A percentile compares a stretch with the other conserved stretches of the same genome.
Conservation (phyloP, 2,329 filamentous ascomycete genomes). For the Stenocarpella maydis region DNA sequence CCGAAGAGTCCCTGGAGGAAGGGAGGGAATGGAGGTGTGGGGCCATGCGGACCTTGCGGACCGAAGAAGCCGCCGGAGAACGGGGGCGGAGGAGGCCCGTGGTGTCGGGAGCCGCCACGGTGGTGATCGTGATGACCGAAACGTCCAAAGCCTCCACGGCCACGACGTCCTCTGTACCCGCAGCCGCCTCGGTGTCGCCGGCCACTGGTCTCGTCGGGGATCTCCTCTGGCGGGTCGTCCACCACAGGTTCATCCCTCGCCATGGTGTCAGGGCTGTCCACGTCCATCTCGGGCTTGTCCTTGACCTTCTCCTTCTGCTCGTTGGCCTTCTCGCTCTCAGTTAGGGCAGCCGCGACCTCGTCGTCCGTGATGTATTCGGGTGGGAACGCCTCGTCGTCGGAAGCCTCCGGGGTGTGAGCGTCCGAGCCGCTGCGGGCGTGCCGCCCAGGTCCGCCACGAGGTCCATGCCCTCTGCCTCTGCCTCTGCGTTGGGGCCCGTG, state of each 20-base stretch:
- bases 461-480: conserved; percentile 11
- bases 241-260: conserved; percentile 38
- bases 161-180: conserved; percentile 36
- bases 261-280: conserved; percentile 45
- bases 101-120: conserved; percentile 34
- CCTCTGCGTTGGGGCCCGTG: conserved; percentile 22
- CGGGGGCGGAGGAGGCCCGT: conserved; percentile 38
- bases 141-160: conserved; percentile 36
- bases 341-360: conserved; percentile 30
- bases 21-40: conserved; percentile 22
- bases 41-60: conserved; percentile 22
- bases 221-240: conserved; percentile 42
- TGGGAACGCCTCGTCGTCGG: conserved; percentile 31
- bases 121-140: conserved; percentile 29
- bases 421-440: conserved; percentile 12
- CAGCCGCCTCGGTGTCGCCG: conserved; percentile 35
- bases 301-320: conserved; percentile 35
- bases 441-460: conserved; percentile 10
- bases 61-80: conserved; percentile 36
- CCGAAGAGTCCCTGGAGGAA: conserved; percentile 28
- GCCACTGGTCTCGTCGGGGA: conserved; percentile 29
- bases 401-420: conserved; percentile 7
- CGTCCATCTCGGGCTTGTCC: conserved; percentile 30
- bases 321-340: conserved; percentile 25
- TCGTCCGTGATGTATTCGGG: conserved; percentile 34